Conservation (phyloP, 345 rosid genomes). For the Nephelium lappaceum region DNA sequence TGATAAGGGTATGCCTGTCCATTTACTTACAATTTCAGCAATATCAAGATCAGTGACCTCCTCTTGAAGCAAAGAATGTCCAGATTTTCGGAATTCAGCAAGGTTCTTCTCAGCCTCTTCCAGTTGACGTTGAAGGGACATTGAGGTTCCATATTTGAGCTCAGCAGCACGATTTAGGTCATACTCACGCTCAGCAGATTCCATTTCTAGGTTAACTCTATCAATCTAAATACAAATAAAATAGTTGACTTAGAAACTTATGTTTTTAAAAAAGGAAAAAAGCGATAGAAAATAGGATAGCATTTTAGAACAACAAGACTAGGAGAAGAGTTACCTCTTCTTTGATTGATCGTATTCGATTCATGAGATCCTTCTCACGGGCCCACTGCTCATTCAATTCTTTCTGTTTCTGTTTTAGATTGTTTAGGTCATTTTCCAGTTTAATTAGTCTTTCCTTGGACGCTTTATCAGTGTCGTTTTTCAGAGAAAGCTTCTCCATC, state of each 20-base stretch:
- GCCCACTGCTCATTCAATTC: conserved; percentile 79
- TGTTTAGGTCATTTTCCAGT: conserved; percentile 67
- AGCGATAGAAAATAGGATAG: neutral
- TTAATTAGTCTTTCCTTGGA: conserved; percentile 83
- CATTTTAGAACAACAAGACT: neutral
- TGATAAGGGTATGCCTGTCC: conserved; percentile 97
- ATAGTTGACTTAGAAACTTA: conserved; percentile 14
- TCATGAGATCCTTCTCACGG: conserved; percentile 73
- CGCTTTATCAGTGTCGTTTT: conserved; percentile 81
- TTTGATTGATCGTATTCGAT: conserved; percentile 67
- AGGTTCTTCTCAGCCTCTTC: conserved; percentile 89
- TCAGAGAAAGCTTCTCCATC: conserved; percentile 92
- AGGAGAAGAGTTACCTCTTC: conserved; percentile 66
- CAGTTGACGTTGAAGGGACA: conserved; percentile 84
- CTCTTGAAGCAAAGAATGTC: conserved; percentile 80
- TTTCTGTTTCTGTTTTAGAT: conserved; percentile 71
- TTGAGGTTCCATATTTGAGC: conserved; percentile 87
- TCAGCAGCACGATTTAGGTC: conserved; percentile 86
- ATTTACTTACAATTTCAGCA: conserved; percentile 91
- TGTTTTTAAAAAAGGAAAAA: neutral
- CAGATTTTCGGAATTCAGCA: conserved; percentile 62
- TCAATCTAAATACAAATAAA: conserved; percentile 58
- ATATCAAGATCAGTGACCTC: conserved; percentile 91
- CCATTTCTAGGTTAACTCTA: conserved; percentile 87
- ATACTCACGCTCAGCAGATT: conserved; percentile 95